Base-by-base conservation (phyloP, 2,329 filamentous ascomycete genomes). In the Penicillium aurantiogriseum region DNA sequence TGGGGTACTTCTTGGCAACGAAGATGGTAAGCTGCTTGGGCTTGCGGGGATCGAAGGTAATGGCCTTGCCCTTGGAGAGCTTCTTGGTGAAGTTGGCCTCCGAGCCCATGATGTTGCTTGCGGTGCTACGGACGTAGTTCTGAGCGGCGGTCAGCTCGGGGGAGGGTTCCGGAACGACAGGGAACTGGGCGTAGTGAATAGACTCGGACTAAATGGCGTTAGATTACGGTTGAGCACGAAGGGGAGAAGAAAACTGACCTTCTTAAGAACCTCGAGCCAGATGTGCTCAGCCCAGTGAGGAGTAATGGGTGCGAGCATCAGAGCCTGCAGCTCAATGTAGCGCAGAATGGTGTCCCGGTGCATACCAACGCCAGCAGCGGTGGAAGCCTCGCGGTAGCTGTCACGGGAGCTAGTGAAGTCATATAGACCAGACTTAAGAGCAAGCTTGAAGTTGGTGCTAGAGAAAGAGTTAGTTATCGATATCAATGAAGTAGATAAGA, bases 271-370 rank as follows among this genome's bases (percentile, higher is more conserved):
- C 76, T 97, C 93, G 54, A 89, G 85, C 91, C 92, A 97, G 71
- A 99, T 86, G 76, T 96, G 89, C 72, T 99, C 94, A 46, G 91
- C 83, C 88, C 92, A 97, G 77, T 99, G 94, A 57, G 94, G 93
- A 2, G 93, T 88, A 61, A 97, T 87, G 51, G 92, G 89, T 3
- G 88, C 84, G 65, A 97, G 79, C 69, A 97, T 82, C 50, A 96
- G 82, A 45, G 90, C 87, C 75, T 97, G 93, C 21, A 95, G 82
- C 77, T 95, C 89, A 64, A 96, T 86, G 76, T 94, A 99, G 65
- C 88, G 85, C 66, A 85, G 78, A 33, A 93, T 83, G 11, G 95
- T 80, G 63, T 92, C 89, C 66, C 85, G 85, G 79, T 97, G 92
- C 88, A 97, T 93, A 67, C 89, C 88, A 62, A 94, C 85, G 48